phyloP scores from a whole-genome alignment of 2,329 filamentous ascomycete genomes.

The Lasiodiplodia gonubiensis region DNA sequence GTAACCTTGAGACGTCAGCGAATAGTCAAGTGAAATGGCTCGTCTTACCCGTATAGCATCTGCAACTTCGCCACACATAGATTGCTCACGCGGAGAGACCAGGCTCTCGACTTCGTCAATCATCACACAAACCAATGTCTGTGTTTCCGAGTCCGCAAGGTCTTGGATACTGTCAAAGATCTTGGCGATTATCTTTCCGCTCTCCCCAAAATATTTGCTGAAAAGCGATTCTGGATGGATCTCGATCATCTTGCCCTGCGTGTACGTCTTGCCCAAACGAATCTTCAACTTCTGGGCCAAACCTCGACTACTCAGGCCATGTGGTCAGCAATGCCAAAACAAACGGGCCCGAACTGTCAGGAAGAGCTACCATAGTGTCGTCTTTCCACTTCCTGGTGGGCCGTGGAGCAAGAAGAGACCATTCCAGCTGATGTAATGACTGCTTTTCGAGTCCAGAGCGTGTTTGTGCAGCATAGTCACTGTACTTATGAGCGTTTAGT shows the following conservation, averaged over 20 bases:
- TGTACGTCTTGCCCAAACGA: constrained; percentile 47
- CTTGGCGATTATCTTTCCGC: constrained; percentile 49
- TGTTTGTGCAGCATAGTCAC: constrained; percentile 43
- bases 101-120: constrained; percentile 58
- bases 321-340: not conserved
- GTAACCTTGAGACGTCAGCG: constrained; percentile 43
- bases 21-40: not conserved
- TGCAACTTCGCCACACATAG: constrained; percentile 48
- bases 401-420: constrained; percentile 52
- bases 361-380: constrained; percentile 45
- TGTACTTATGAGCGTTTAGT: constrained; percentile 26
- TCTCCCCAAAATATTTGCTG: constrained; percentile 57
- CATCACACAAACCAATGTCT: constrained; percentile 5
- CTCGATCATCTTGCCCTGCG: constrained; percentile 49
- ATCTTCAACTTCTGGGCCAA: constrained; percentile 60
- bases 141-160: constrained; percentile 36
- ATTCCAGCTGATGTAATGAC: constrained; percentile 53
- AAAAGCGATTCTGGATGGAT: constrained; percentile 54
- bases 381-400: constrained; percentile 53
- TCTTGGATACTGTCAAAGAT: constrained; percentile 50
- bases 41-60: constrained; percentile 52
- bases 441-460: constrained; percentile 38
- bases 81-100: constrained; percentile 51
- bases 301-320: constrained; percentile 39
- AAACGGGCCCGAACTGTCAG: not conserved